Conservation (phyloP, 2,329 filamentous ascomycete genomes). For the Pseudogymnoascus sp. region DNA sequence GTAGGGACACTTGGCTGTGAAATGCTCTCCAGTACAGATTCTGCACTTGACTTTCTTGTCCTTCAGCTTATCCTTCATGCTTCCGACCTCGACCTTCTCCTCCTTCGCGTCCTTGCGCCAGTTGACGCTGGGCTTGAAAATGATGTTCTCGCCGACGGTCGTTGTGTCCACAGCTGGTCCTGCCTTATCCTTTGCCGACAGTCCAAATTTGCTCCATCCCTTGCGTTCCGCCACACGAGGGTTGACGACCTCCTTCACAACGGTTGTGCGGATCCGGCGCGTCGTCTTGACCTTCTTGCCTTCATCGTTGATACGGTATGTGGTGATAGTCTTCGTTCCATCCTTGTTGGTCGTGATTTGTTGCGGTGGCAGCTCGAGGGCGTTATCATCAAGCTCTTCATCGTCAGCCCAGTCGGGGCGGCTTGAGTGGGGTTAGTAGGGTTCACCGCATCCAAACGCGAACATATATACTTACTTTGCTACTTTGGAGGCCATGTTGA, state of each 20-base stretch:
- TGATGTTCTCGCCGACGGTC: slow-evolving; percentile 93
- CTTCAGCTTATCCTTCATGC: slow-evolving; percentile 77
- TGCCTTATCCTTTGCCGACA: slow-evolving; percentile 73
- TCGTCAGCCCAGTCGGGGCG: slow-evolving; percentile 84
- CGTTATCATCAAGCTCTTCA: slow-evolving; percentile 73
- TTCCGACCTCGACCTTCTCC: slow-evolving; percentile 68
- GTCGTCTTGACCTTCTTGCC: slow-evolving; percentile 97
- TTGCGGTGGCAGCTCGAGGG: slow-evolving; percentile 67
- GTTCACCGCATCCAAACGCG: not conserved
- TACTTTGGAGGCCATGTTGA: slow-evolving; percentile 39
- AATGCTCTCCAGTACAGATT: slow-evolving; percentile 98
- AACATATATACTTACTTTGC: slow-evolving; percentile 33
- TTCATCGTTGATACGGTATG: slow-evolving; percentile 83
- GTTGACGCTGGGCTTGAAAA: slow-evolving; percentile 87
- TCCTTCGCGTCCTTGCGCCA: slow-evolving; percentile 88
- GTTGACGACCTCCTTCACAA: slow-evolving; percentile 90
- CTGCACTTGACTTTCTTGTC: slow-evolving; percentile 99
- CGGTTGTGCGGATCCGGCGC: slow-evolving; percentile 85
- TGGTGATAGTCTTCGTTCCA: slow-evolving; percentile 91
- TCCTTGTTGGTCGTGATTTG: slow-evolving; percentile 96
- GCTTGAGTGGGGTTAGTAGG: slow-evolving; percentile 20
- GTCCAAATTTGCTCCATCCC: slow-evolving; percentile 86
- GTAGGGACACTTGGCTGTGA: slow-evolving; percentile 97
- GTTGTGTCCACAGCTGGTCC: slow-evolving; percentile 88
- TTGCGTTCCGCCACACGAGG: slow-evolving; percentile 93